phyloP scores from a whole-genome alignment of 2,329 filamentous ascomycete genomes.

The Fusarium tanahbumbuense region DNA sequence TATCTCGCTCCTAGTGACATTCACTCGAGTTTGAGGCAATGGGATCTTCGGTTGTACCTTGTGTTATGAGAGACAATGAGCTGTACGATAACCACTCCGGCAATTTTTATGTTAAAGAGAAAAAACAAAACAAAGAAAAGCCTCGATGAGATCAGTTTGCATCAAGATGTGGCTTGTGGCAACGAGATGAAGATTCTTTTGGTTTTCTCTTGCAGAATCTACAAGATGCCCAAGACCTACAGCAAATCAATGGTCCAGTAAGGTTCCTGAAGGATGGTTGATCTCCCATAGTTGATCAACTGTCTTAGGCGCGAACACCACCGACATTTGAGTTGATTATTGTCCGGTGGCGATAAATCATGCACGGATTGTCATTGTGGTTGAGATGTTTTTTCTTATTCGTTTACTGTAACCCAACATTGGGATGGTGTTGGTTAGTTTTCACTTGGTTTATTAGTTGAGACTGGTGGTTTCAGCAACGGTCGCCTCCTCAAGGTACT shows the following conservation, averaged over 20 bases:
- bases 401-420: slow-evolving; percentile 9
- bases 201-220: slow-evolving; percentile 13
- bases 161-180: slow-evolving; percentile 22
- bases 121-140: not conserved
- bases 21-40: slow-evolving; percentile 19
- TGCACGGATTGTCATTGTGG: slow-evolving; percentile 23
- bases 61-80: not conserved
- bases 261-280: slow-evolving; percentile 24
- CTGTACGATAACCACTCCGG: slow-evolving; percentile 8
- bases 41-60: slow-evolving; percentile 4
- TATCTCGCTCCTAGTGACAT: slow-evolving; percentile 18
- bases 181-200: slow-evolving; percentile 20
- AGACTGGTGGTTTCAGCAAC: slow-evolving; percentile 30
- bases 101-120: slow-evolving; percentile 1
- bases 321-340: slow-evolving; percentile 7
- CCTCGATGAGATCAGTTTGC: slow-evolving; percentile 1
- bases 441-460: not conserved
- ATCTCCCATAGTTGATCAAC: slow-evolving; percentile 29
- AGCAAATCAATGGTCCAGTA: slow-evolving; percentile 27
- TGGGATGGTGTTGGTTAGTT: not conserved
- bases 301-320: slow-evolving; percentile 1
- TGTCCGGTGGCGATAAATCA: slow-evolving; percentile 29
- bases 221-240: not conserved
- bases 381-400: slow-evolving; percentile 1
- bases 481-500: slow-evolving; percentile 36